Percentiles rank a stretch among this genome's conserved stretches.
These are phyloP conservation scores for Stellera chamaejasme DNA, from an alignment of 345 rosid genomes.

Conservation along the genomic window DNA sequence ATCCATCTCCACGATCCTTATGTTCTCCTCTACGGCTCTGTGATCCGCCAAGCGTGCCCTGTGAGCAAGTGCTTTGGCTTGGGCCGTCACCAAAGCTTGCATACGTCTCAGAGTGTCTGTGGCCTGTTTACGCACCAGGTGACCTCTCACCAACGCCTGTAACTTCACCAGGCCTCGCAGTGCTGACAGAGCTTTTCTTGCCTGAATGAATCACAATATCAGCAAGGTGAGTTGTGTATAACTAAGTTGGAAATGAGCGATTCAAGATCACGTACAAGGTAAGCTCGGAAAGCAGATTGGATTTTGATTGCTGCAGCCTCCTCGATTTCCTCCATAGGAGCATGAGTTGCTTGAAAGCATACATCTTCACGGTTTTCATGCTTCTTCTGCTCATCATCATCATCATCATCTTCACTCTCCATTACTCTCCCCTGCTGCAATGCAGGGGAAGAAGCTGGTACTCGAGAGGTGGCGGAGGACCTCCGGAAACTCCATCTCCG, in stretches of 20 bases:
- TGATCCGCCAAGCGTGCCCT: constrained; percentile 41
- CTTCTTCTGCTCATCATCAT: constrained; percentile 33
- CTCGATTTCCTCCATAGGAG: constrained; percentile 31
- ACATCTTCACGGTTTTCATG: constrained; percentile 51
- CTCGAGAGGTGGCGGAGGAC: constrained; percentile 51
- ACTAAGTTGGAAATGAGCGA: background rate
- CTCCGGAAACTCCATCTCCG: constrained; percentile 86
- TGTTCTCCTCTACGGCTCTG: constrained; percentile 50
- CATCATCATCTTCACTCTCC: constrained; percentile 29
- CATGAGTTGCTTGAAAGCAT: constrained; percentile 33
- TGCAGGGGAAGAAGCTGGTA: constrained; percentile 14
- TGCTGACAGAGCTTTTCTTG: constrained; percentile 83
- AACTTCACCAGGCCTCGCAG: constrained; percentile 83
- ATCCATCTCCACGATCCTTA: constrained; percentile 87
- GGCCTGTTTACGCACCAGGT: constrained; percentile 85
- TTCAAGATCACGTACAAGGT: constrained; percentile 44
- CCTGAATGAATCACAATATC: constrained; percentile 35
- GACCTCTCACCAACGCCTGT: constrained; percentile 87
- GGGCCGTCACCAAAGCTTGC: constrained; percentile 77
- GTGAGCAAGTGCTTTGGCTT: constrained; percentile 70
- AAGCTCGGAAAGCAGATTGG: constrained; percentile 74
- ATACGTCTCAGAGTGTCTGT: constrained; percentile 78
- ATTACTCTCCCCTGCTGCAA: background rate
- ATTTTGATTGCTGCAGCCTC: constrained; percentile 64
- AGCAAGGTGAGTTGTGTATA: background rate